phyloP scores from a whole-genome alignment of 371 early-diverging fungal genomes.

The Mortierella sp. region DNA sequence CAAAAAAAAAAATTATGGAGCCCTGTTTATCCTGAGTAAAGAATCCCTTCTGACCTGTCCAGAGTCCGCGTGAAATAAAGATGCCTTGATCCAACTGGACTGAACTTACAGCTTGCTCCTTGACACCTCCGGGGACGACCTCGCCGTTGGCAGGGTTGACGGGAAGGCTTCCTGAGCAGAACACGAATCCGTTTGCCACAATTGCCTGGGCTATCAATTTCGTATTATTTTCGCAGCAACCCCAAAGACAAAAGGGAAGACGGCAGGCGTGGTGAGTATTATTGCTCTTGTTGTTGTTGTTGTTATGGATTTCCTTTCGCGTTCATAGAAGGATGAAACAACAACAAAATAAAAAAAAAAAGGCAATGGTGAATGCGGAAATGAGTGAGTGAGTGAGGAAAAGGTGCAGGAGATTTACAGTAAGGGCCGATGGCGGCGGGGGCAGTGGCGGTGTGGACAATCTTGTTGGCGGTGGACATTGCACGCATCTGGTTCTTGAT shows the following conservation, averaged over 20 bases:
- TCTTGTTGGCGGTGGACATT: conserved; percentile 49
- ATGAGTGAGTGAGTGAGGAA: not conserved
- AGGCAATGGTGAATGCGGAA: not conserved
- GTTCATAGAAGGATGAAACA: not conserved
- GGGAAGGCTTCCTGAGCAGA: conserved; percentile 87
- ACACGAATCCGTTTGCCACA: conserved; percentile 87
- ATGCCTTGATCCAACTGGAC: no score
- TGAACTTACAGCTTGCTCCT: conserved; percentile 73
- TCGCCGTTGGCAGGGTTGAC: conserved; percentile 74
- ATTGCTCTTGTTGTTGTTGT: not conserved
- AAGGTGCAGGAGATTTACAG: conserved; percentile 57
- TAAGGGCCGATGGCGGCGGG: conserved; percentile 93
- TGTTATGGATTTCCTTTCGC: not conserved
- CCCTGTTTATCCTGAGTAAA: not conserved
- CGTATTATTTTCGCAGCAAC: not conserved
- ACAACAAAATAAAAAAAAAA: not conserved
- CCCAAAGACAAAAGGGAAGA: not conserved
- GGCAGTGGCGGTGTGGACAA: conserved; percentile 69
- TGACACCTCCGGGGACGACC: conserved; percentile 74
- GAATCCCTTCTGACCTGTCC: not conserved
- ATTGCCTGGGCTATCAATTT: conserved; percentile 79
- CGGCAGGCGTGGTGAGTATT: not conserved
- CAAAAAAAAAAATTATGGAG: not conserved
- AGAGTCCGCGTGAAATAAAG: not conserved
- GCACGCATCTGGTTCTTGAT: conserved; percentile 43